phyloP scores from a whole-genome alignment of 192 early-diverging fungal species.

The Mortierella alpina region DNA sequence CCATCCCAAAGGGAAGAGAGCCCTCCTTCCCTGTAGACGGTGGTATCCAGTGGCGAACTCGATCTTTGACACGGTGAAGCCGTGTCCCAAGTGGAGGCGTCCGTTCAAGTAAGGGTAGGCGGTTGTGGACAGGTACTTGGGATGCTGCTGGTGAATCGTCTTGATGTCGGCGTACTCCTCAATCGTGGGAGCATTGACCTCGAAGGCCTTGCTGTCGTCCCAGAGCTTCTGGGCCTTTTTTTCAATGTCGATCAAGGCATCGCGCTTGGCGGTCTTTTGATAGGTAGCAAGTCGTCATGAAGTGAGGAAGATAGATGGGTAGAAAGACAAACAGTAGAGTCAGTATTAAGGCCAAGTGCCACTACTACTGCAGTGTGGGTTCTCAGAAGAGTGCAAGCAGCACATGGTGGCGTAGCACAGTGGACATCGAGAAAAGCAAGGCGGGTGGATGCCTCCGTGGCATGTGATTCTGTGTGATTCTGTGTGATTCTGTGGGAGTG shows the following conservation, averaged over 20 bases:
- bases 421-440: too few relatives aligned
- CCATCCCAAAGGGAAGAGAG: conserved; percentile 96
- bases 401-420: too few relatives aligned
- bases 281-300: neutral
- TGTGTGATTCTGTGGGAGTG: neutral
- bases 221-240: conserved; percentile 80
- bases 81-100: conserved; percentile 93
- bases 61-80: conserved; percentile 95
- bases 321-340: neutral
- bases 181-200: conserved; percentile 86
- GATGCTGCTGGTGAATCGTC: conserved; percentile 71
- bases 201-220: conserved; percentile 82
- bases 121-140: conserved; percentile 95
- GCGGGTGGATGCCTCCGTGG: too few relatives aligned
- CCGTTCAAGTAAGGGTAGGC: conserved; percentile 99
- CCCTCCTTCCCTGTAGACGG: conserved; percentile 91
- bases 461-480: too few relatives aligned
- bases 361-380: neutral
- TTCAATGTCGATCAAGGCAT: conserved; percentile 82
- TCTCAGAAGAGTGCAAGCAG: too few relatives aligned
- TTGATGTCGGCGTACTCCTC: conserved; percentile 60
- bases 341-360: neutral
- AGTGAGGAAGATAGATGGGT: neutral
- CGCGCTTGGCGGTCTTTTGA: conserved; percentile 79
- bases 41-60: conserved; percentile 97